These are phyloP conservation scores for Lepidium didymum DNA, from an alignment of 345 rosid genomes.

Conservation along the genomic window DNA sequence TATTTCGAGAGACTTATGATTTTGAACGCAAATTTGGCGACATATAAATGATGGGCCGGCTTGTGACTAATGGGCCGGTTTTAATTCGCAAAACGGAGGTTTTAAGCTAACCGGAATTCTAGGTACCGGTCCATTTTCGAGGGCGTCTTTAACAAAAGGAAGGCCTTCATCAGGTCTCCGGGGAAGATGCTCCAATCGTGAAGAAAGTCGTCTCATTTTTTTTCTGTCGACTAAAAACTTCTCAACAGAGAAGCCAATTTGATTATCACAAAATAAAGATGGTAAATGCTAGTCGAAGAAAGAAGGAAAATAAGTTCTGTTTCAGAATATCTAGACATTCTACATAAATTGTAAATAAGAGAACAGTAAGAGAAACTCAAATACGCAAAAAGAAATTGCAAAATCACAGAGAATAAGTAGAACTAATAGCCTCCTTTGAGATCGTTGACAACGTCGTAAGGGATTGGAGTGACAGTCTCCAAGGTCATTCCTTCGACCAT, in stretches of 20 bases:
- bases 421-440: slow-evolving; percentile 77
- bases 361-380: not conserved
- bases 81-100: no score
- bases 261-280: not conserved
- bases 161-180: no score
- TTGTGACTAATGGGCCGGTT: no score
- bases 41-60: no score
- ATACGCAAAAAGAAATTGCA: not conserved
- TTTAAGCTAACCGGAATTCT: no score
- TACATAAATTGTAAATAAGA: slow-evolving; percentile 2
- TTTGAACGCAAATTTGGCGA: no score
- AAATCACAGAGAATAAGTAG: not conserved
- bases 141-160: not conserved
- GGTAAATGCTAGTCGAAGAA: not conserved
- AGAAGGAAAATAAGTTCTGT: not conserved
- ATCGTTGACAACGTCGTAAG: slow-evolving; percentile 82
- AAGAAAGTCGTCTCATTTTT: not conserved
- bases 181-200: not conserved
- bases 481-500: slow-evolving; percentile 78
- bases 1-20: not conserved
- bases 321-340: not conserved
- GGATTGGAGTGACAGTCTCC: slow-evolving; percentile 19
- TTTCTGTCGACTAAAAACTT: no score
- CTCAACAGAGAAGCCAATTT: not conserved
- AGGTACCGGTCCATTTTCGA: no score